phyloP scores from a whole-genome alignment of 805 yeast species.

The Lipomyces kockii region DNA sequence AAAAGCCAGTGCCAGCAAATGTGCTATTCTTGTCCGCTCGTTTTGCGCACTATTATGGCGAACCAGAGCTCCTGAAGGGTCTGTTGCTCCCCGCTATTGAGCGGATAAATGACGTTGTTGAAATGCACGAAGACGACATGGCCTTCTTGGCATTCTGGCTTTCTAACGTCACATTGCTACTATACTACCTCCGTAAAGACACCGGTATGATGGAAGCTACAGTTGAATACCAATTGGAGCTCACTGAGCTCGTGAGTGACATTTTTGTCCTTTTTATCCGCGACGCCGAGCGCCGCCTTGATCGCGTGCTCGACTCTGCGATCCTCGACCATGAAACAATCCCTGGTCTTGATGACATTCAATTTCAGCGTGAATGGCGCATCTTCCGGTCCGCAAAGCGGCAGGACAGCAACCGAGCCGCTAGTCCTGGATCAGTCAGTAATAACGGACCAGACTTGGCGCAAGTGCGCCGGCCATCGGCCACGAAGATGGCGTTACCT shows the following conservation, averaged over 20 bases:
- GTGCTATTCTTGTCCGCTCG: constrained; percentile 49
- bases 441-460: constrained; percentile 9
- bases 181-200: constrained; percentile 76
- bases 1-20: constrained; percentile 51
- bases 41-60: constrained; percentile 48
- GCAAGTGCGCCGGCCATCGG: constrained; percentile 72
- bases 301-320: constrained; percentile 43
- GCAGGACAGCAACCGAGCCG: not conserved
- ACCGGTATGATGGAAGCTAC: constrained; percentile 49
- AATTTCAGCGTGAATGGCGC: constrained; percentile 76
- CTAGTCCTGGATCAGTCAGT: constrained; percentile 5
- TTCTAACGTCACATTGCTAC: constrained; percentile 73
- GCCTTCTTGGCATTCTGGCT: constrained; percentile 80
- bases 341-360: constrained; percentile 76
- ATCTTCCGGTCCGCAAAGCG: constrained; percentile 55
- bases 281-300: constrained; percentile 47
- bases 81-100: constrained; percentile 42
- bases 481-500: constrained; percentile 78
- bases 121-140: constrained; percentile 46
- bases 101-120: constrained; percentile 45
- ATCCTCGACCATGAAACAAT: constrained; percentile 74
- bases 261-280: constrained; percentile 44
- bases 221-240: constrained; percentile 39
- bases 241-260: constrained; percentile 44
- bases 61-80: constrained; percentile 42